Conservation (phyloP, 352 stramenopile species). For the Pythium coloratum region DNA sequence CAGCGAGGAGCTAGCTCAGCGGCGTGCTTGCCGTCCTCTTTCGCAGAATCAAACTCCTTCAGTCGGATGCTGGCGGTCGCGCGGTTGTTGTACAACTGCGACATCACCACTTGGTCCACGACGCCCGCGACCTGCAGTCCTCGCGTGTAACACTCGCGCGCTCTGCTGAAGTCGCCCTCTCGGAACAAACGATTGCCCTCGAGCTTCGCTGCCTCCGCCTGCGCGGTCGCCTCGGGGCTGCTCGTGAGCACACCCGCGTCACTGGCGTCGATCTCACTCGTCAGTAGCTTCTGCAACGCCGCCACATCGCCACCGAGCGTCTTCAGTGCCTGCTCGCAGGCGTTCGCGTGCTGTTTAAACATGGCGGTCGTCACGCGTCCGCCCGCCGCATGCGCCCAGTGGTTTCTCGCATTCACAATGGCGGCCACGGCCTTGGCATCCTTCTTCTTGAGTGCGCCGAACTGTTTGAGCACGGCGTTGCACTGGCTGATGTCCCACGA, state of each 20-base stretch:
- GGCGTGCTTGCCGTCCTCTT: slow-evolving; percentile 14
- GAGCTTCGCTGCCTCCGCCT: background rate
- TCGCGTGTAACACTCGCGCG: slow-evolving; percentile 1
- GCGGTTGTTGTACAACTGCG: slow-evolving; percentile 4
- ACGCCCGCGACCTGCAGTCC: slow-evolving; percentile 3
- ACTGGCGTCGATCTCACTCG: background rate
- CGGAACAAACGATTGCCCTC: slow-evolving; percentile 12
- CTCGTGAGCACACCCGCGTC: background rate
- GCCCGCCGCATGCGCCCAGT: slow-evolving; percentile 7
- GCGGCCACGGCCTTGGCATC: background rate
- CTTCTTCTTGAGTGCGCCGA: slow-evolving; percentile 2
- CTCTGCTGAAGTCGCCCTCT: background rate
- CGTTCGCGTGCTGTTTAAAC: background rate
- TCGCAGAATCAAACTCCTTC: background rate
- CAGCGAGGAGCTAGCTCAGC: slow-evolving; percentile 5
- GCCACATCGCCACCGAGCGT: slow-evolving; percentile 4
- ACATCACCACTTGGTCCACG: slow-evolving; percentile 1
- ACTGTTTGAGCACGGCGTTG: slow-evolving; percentile 13
- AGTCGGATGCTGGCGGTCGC: slow-evolving; percentile 8
- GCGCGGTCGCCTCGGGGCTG: slow-evolving; percentile 5
- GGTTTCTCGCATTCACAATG: slow-evolving; percentile 11
- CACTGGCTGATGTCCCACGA: slow-evolving; percentile 14
- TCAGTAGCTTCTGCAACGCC: background rate
- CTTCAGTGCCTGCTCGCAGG: background rate
- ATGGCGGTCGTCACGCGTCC: slow-evolving; percentile 2